Evolutionary conservation across 2,329 filamentous ascomycete species (phyloP).

Genomic region (Cytospora mali): DNA sequence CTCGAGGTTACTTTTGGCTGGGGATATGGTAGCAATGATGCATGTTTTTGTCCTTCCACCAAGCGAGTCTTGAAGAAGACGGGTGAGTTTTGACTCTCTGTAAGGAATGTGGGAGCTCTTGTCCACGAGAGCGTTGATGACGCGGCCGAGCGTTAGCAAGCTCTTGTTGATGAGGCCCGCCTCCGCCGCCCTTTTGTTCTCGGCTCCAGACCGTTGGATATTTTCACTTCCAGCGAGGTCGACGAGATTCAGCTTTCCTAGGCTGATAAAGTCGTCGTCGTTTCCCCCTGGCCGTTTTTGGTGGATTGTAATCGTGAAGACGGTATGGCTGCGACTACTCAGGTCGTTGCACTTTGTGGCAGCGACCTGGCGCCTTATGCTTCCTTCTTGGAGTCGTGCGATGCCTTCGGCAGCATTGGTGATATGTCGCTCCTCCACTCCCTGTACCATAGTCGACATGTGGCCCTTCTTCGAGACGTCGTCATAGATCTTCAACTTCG

Average conservation of each 20-base stretch:
- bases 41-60: conserved; percentile 96
- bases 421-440: conserved; percentile 96
- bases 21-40: conserved; percentile 96
- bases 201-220: conserved; percentile 92
- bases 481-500: conserved; percentile 94
- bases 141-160: conserved; percentile 87
- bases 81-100: conserved; percentile 93
- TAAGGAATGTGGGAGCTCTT: conserved; percentile 85
- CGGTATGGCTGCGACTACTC: conserved; percentile 93
- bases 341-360: conserved; percentile 99
- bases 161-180: conserved; percentile 98
- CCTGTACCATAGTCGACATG: conserved; percentile 84
- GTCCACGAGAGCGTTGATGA: conserved; percentile 97
- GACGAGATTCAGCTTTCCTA: conserved; percentile 93
- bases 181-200: conserved; percentile 96
- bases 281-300: conserved; percentile 80
- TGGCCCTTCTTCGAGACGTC: conserved; percentile 86
- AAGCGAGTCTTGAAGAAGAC: conserved; percentile 92
- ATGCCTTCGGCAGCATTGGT: conserved; percentile 83
- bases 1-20: conserved; percentile 91
- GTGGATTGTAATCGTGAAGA: conserved; percentile 94
- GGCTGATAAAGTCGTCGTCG: conserved; percentile 86
- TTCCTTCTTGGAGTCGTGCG: conserved; percentile 84
- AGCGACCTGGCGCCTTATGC: conserved; percentile 93
- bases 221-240: conserved; percentile 98